These are phyloP conservation scores for Beauveria pseudobassiana DNA, from an alignment of 2,329 filamentous ascomycete genomes.

Conservation along the genomic window DNA sequence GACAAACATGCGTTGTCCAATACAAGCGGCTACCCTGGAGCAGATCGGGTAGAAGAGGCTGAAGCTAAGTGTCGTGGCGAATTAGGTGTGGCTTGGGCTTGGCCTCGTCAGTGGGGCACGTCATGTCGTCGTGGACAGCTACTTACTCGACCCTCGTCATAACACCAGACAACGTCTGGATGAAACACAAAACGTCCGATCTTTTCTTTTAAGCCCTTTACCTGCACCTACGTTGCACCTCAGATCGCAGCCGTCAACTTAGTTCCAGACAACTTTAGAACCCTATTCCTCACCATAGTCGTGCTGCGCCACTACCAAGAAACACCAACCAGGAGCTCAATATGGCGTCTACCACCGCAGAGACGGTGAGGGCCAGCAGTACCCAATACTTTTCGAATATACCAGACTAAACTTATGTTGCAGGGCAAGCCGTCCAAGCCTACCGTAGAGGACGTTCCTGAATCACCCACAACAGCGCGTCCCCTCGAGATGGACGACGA, in stretches of 20 bases:
- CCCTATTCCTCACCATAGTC: neutral
- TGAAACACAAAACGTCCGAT: constrained; percentile 15
- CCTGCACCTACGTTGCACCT: neutral
- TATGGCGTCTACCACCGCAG: constrained; percentile 12
- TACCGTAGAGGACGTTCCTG: constrained; percentile 35
- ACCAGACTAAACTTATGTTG: neutral
- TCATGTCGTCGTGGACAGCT: constrained; percentile 28
- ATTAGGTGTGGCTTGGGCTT: constrained; percentile 18
- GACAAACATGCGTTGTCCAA: neutral
- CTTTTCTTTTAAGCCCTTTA: neutral
- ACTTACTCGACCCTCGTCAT: constrained; percentile 22
- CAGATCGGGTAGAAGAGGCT: neutral
- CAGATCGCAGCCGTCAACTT: neutral
- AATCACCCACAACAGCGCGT: constrained; percentile 58
- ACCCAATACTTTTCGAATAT: constrained; percentile 4
- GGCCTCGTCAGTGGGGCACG: constrained; percentile 27
- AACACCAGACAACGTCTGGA: constrained; percentile 13
- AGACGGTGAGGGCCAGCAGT: constrained; percentile 9
- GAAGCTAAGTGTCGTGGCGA: constrained; percentile 18
- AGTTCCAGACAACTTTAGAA: neutral
- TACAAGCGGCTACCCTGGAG: constrained; percentile 1
- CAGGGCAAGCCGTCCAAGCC: constrained; percentile 35
- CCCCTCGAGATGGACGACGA: constrained; percentile 65
- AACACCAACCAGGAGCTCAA: constrained; percentile 10
- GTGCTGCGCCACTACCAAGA: constrained; percentile 6